Base-by-base conservation (phyloP, 352 stramenopile genomes). In the Pythium myriotylum region DNA sequence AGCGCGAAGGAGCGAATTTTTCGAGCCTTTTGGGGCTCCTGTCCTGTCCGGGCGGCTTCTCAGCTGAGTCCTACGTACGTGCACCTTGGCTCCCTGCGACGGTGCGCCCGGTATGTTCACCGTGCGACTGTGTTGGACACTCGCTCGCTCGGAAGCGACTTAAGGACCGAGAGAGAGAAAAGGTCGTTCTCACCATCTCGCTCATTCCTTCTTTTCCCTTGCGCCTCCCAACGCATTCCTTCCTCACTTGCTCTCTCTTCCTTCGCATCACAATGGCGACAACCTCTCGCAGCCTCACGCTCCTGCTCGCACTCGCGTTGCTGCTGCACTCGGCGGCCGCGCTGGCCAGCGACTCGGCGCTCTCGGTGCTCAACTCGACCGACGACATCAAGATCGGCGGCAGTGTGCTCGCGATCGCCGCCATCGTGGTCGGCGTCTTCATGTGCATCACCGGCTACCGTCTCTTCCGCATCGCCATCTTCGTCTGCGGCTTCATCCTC, bases 381-480 rank as follows among this genome's bases (percentile, higher is more conserved):
- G 45, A 76, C 24, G 67, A 73, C 10, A 61, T 66, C 45, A 55
- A 53, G 43, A 13, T 86, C 54, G 81, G 74, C 41, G 59, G 65
- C 4, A 67, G 73, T 0, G 53, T 86, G 3, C 24, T 89, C 22
- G 81, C 74, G 0, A 54, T 73, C 20, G 60, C 68, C 1, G 76
- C 72, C 0, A 68, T 89, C 26, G 55, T 75, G 12, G 66, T 85
- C 7, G 84, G 84, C 1, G 48, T 76, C 3, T 54, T 85, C 5
- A 68, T 91, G 52, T 56, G 40, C 4, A 40, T 81, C 6, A 70
- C 71, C 2, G 84, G 84, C 29, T 91, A 91, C 62, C 70, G 72
- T 0, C 59, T 92, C 32, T 90, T 86, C 69, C 76, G 79, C 19
- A 68, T 71, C 4, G 81, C 74, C 1, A 70, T 87, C 40, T 90